Evolutionary conservation across 805 yeast species (phyloP), one percentile per base, ranked within the genome.

Genomic region (Kodamaea lidongshanica): DNA sequence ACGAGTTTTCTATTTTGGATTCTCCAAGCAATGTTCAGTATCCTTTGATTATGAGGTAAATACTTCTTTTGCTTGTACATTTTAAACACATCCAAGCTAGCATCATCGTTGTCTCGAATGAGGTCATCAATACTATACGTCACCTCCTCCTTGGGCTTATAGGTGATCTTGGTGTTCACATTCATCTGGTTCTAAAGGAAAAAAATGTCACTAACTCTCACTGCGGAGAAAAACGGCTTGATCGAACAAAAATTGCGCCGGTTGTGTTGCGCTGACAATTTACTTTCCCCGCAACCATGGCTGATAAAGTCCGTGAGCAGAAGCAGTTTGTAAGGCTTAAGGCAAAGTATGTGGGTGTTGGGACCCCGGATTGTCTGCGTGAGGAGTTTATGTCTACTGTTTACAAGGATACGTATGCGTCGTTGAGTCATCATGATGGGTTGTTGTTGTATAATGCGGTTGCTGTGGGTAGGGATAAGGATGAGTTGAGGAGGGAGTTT

Each of bases 341-440:
- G 44, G 41, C 74, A 24, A 74, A 79, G 45, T 76, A 81, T 47
- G 61, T 79, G 13, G 95, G 94, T 2, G 52, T 88, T 1, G 96
- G 96, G 0, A 68, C 75, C 46, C 67, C 87, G 7, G 77, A 75
- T 31, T 86, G 94, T 0, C 63, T 79, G 0, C 62, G 78, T 30
- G 57, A 59, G 10, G 89, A 83, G 50, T 88, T 89, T 74, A 45
- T 78, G 37, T 54, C 69, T 5, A 83, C 81, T 43, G 62, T 79
- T 2, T 75, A 74, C 33, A 58, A 83, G 36, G 94, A 83, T 43
- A 72, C 85, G 2, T 71, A 72, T 34, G 68, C 81, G 0, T 67
- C 79, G 12, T 53, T 79, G 26, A 65, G 71, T n/a, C 76, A 77
- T 15, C 85, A 79, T 45, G 70, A 70, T 12, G 60, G 69, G 8